Evolutionary conservation across 73 alveolate genomes (phyloP), one percentile per base, ranked within the genome.

Genomic region (Paramecium primaurelia): DNA sequence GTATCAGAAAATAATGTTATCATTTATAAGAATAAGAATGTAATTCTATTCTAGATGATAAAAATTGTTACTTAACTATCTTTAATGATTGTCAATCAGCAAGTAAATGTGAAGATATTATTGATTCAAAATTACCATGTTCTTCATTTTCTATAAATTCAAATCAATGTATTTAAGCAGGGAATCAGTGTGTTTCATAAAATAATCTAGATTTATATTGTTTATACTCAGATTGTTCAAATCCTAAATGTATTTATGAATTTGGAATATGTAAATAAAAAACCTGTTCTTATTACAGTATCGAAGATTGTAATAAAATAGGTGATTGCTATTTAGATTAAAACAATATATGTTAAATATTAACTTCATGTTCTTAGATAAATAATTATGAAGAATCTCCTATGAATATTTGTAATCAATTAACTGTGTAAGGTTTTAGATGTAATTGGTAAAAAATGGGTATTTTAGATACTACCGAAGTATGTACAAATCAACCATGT

Each of bases 51-150:
- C 4, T 77, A 77, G 69, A 26, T 77, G 49, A n/a, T 71, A 42
- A 77, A 18, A 4, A 16, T 9, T 77, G 71, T 18, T 77, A 77
- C 45, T 42, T 40, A 20, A 77, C 6, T 44, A 47, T 4, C 11
- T 77, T 3, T 4, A 47, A 44, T 77, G 54, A 44, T 10, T 77
- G 90, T 47, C n/a, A 47, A 77, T 34, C 75, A 30, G 90, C 71
- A 18, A 26, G n/a, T 18, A 44, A n/a, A 77, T 77, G 90, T 77
- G 90, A 77, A 47, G 90, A 77, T 47, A 77, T 77, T 25, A 18
- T 44, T 25, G 71, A 77, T 9, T 34, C 69, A 22, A 25, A 44
- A 11, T n/a, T 37, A 10, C 28, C 32, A 18, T 40, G 71, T 77
- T 44, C 45, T 18, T 20, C 6, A n/a, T 42, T 4, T 18, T n/a